Evolutionary conservation across 139 green algal species (phyloP), one percentile per base, ranked within the genome.

Genomic region (Coelastrella sp.): DNA sequence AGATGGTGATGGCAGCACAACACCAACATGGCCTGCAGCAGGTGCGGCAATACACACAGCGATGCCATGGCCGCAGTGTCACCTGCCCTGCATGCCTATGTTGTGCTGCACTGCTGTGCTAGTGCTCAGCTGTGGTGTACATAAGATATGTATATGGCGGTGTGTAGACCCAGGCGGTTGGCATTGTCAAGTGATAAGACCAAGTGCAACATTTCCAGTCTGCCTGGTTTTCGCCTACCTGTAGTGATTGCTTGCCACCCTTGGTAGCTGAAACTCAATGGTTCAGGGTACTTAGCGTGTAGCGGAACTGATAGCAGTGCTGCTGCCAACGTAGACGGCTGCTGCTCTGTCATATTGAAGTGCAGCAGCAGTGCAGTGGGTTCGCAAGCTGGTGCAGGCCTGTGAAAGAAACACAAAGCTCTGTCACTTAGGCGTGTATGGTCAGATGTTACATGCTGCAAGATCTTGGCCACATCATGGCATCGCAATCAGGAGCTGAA

Each of bases 251-350:
- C 22, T 17, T 68, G 85, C 85, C 72, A 84, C 12, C 85, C 85
- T 35, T 59, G 49, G 63, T 82, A 74, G 25, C 73, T 73, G 19
- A 74, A 73, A 5, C 57, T 25, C 10, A 35, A 12, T 11, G 85
- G 85, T 17, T 89, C 57, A 14, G 85, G 72, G 73, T 89, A 89
- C 58, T 89, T 89, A 12, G 85, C 85, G 76, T 89, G 85, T 59
- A 89, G 22, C 9, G 85, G 85, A 60, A 89, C 73, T 22, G 57
- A 60, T 73, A 83, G 84, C 70, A 59, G 12, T 70, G 35, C 49
- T 80, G 84, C 35, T 66, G 56, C 24, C 27, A 68, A 56, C 82
- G 25, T 20, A 59, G 84, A 59, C 57, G 80, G 49, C n/a, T 84
- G 79, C 56, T 85, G 79, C 15, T 63, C 49, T 61, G 22, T n/a